A percentile compares a stretch with the other conserved stretches of the same genome.
These are phyloP conservation scores for Cenchrus americanus DNA, from an alignment of 176 grass and related monocot genomes.

Conservation along the genomic window DNA sequence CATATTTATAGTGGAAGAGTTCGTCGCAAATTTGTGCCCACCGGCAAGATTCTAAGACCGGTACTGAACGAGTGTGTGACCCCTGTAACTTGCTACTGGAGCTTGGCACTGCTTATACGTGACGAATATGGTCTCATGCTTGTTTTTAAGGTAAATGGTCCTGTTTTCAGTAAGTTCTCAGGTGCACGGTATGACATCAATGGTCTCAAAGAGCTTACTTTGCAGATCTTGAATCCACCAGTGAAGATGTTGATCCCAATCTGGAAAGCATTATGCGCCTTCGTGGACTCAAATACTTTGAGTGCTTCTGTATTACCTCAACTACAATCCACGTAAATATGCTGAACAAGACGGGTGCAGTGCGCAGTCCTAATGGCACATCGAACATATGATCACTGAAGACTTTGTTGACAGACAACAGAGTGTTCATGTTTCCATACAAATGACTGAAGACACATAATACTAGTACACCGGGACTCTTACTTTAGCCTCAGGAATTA, in stretches of 20 bases:
- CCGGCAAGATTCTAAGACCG: conserved; percentile 63
- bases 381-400: not conserved
- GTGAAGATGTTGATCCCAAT: conserved; percentile 69
- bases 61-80: conserved; percentile 71
- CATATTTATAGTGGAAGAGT: conserved; percentile 52
- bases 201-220: conserved; percentile 16
- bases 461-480: not conserved
- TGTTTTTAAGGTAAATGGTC: conserved; percentile 59
- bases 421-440: not conserved
- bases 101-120: conserved; percentile 59
- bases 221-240: conserved; percentile 64
- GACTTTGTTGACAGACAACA: conserved; percentile 22
- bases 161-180: conserved; percentile 20
- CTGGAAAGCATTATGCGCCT: conserved; percentile 61
- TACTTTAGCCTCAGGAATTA: not conserved
- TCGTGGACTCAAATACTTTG: conserved; percentile 31
- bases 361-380: not conserved
- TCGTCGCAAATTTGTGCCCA: conserved; percentile 58
- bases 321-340: not conserved
- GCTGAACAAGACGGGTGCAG: not conserved
- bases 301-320: not conserved
- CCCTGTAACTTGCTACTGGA: conserved; percentile 81
- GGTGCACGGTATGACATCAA: not conserved
- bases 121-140: conserved; percentile 55
- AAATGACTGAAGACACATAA: not conserved